Evolutionary conservation across 2,329 filamentous ascomycete species (phyloP).

Genomic region (Colletotrichum tabaci): DNA sequence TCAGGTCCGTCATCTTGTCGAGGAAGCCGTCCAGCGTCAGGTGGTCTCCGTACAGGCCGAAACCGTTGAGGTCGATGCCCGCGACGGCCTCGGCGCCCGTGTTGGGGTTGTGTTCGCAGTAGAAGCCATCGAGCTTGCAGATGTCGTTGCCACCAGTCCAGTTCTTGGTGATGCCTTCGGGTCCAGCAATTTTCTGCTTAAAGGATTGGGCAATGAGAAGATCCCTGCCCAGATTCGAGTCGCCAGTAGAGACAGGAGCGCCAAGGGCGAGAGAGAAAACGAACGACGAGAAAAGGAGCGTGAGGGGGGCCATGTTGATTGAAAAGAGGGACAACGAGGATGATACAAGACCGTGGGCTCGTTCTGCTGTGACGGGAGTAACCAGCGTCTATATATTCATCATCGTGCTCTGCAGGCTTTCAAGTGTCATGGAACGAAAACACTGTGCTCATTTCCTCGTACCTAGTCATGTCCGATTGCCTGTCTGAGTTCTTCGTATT

Average conservation of each 20-base stretch:
- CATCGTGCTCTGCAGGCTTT: background rate
- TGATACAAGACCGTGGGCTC: too few relatives aligned
- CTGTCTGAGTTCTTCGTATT: background rate
- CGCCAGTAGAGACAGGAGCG: background rate
- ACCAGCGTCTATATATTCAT: background rate
- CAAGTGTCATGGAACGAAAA: background rate
- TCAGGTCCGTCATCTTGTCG: slow-evolving; percentile 27
- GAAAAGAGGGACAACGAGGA: background rate
- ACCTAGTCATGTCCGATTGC: background rate
- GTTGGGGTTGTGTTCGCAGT: slow-evolving; percentile 13
- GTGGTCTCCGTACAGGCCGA: slow-evolving; percentile 8
- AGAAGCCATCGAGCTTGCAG: slow-evolving; percentile 28
- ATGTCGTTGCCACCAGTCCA: slow-evolving; percentile 14
- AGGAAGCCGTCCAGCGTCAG: slow-evolving; percentile 21
- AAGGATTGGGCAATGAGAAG: slow-evolving; percentile 11
- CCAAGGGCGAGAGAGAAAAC: slow-evolving; percentile 22
- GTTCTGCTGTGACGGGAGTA: rapidly evolving
- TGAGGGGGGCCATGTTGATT: slow-evolving; percentile 11
- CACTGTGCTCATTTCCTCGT: background rate
- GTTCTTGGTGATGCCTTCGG: slow-evolving; percentile 11
- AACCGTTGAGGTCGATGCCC: slow-evolving; percentile 14
- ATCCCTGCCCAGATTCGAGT: slow-evolving; percentile 22
- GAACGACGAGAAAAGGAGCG: slow-evolving; percentile 30
- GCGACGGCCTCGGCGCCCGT: slow-evolving; percentile 8
- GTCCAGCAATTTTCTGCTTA: slow-evolving; percentile 15